A percentile compares a stretch with the other conserved stretches of the same genome.
Conservation (phyloP, 805 yeast genomes). For the Schizosaccharomyces cryophilus region DNA sequence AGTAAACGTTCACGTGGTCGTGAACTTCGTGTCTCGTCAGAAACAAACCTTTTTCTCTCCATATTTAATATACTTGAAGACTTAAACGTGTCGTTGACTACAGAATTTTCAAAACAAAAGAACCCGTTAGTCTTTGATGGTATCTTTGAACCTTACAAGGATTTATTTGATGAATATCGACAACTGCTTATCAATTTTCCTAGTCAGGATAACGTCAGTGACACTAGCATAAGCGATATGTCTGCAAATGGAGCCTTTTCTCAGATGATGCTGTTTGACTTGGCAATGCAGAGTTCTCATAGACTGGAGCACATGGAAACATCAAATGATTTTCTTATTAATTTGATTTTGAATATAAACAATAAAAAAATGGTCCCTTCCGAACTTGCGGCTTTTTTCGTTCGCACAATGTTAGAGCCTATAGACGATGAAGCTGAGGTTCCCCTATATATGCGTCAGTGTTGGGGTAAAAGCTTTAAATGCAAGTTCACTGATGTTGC, state of each 20-base stretch:
- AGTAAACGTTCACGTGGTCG: constrained; percentile 3
- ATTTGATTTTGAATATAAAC: neutral
- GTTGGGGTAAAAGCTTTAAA: neutral
- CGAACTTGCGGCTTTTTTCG: neutral
- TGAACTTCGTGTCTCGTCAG: neutral
- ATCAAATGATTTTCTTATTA: neutral
- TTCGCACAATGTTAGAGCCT: neutral
- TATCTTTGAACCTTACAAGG: neutral
- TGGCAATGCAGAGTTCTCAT: constrained; percentile 4
- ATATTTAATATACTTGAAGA: neutral
- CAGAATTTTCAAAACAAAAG: neutral
- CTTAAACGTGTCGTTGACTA: no score
- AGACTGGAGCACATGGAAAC: neutral
- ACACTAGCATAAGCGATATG: neutral
- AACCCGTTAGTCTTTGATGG: neutral
- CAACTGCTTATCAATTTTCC: neutral
- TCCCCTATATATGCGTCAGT: neutral
- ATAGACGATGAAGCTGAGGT: neutral
- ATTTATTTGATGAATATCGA: constrained; percentile 3
- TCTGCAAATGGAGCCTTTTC: neutral
- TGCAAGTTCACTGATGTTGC: neutral
- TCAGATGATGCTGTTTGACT: constrained; percentile 3
- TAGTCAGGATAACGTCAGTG: neutral
- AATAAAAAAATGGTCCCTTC: neutral
- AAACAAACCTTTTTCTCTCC: neutral